phyloP scores from a whole-genome alignment of 306 rosid genomes.

The Vigna mungo region DNA sequence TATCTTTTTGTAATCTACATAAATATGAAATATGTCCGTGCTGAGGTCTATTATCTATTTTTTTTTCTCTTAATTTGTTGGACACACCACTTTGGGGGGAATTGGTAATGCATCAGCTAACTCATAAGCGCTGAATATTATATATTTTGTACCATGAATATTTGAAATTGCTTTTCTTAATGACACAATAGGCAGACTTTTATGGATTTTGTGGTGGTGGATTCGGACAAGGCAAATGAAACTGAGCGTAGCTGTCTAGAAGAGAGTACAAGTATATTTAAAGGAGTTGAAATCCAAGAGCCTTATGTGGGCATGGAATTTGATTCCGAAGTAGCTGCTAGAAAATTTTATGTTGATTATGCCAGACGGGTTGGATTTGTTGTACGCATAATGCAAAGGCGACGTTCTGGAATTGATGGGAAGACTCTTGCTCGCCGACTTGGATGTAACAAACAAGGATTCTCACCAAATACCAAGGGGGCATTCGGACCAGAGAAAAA shows the following conservation, averaged over 20 bases:
- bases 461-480: slow-evolving; percentile 74
- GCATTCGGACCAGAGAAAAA: slow-evolving; percentile 66
- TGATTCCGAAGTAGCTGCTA: slow-evolving; percentile 84
- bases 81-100: background rate
- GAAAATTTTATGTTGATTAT: slow-evolving; percentile 69
- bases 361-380: slow-evolving; percentile 79
- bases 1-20: slow-evolving; percentile 9
- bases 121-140: slow-evolving; percentile 5
- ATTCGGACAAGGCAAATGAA: slow-evolving; percentile 62
- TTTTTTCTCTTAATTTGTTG: slow-evolving; percentile 16
- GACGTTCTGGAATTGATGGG: slow-evolving; percentile 85
- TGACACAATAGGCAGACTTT: slow-evolving; percentile 35
- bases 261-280: slow-evolving; percentile 52
- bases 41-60: background rate
- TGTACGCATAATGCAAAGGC: slow-evolving; percentile 91
- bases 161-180: slow-evolving; percentile 34
- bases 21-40: slow-evolving; percentile 11
- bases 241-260: slow-evolving; percentile 53
- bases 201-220: slow-evolving; percentile 60
- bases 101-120: slow-evolving; percentile 39
- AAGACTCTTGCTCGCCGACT: slow-evolving; percentile 94
- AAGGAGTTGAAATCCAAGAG: slow-evolving; percentile 61
- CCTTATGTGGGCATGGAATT: slow-evolving; percentile 94
- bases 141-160: background rate
- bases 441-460: slow-evolving; percentile 95